Evolutionary conservation across 371 early-diverging fungal species (phyloP).

Genomic region (Rhizopus arrhizus): DNA sequence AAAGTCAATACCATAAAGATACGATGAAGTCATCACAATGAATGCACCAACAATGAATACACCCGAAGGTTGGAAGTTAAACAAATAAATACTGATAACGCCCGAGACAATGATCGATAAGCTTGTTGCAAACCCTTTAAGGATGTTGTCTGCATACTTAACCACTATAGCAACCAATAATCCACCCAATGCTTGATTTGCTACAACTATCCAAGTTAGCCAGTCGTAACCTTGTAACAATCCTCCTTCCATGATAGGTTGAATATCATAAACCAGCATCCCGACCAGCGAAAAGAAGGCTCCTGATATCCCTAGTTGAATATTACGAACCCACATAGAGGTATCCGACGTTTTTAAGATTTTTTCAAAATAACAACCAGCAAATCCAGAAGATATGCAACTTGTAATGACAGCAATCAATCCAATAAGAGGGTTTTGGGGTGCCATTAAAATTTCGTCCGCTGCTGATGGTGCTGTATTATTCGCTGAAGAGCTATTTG

Average conservation of each 20-base stretch:
- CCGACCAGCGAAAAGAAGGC: conserved; percentile 58
- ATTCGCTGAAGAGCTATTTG: background rate
- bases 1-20: conserved; percentile 52
- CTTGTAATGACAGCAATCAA: conserved; percentile 60
- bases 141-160: conserved; percentile 85
- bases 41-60: conserved; percentile 67
- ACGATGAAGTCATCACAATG: conserved; percentile 61
- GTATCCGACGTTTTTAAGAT: conserved; percentile 58
- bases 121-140: conserved; percentile 85
- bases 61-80: conserved; percentile 68
- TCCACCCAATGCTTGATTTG: conserved; percentile 81
- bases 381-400: conserved; percentile 66
- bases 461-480: conserved; percentile 17
- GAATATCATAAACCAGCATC: conserved; percentile 63
- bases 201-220: conserved; percentile 72
- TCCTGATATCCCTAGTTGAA: conserved; percentile 69
- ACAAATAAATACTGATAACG: conserved; percentile 68
- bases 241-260: conserved; percentile 58
- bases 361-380: conserved; percentile 70
- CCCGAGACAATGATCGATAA: conserved; percentile 82
- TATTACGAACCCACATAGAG: conserved; percentile 78
- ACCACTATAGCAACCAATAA: conserved; percentile 81
- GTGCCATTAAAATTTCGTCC: conserved; percentile 23
- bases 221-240: conserved; percentile 73
- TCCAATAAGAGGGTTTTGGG: conserved; percentile 53